These are phyloP conservation scores for Plectosphaerella sp. DNA, from an alignment of 2,329 filamentous ascomycete species.

Conservation along the genomic window DNA sequence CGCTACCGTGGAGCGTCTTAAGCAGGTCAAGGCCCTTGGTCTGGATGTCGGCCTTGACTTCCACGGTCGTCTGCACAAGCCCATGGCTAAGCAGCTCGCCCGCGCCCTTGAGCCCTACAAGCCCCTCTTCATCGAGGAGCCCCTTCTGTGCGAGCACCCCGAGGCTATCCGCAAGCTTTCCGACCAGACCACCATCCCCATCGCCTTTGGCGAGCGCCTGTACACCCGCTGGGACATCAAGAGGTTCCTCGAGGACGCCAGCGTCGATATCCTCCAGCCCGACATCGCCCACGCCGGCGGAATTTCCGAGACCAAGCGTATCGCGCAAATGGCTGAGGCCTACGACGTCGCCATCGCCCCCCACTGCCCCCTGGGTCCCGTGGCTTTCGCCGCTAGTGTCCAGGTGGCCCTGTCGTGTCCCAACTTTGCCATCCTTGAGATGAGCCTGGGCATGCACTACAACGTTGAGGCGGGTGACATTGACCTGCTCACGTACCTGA, in stretches of 20 bases:
- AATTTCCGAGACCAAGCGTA: conserved; percentile 58
- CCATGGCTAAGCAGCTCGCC: conserved; percentile 67
- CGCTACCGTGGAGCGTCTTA: conserved; percentile 55
- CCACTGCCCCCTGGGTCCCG: conserved; percentile 62
- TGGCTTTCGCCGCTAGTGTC: conserved; percentile 61
- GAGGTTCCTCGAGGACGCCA: conserved; percentile 55
- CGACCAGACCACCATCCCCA: conserved; percentile 50
- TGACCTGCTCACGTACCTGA: conserved; percentile 57
- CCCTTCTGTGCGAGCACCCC: conserved; percentile 56
- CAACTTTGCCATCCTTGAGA: conserved; percentile 65
- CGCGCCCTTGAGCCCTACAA: conserved; percentile 55
- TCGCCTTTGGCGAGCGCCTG: conserved; percentile 61
- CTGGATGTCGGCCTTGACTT: conserved; percentile 66
- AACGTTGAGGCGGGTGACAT: conserved; percentile 41
- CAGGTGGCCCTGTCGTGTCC: conserved; percentile 51
- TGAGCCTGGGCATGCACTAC: conserved; percentile 68
- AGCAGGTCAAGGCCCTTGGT: conserved; percentile 57
- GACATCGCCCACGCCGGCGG: conserved; percentile 62
- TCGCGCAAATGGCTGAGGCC: conserved; percentile 59
- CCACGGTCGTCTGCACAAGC: conserved; percentile 64
- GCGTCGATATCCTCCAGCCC: conserved; percentile 62
- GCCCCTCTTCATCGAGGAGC: conserved; percentile 65
- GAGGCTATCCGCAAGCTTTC: conserved; percentile 55
- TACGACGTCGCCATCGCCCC: conserved; percentile 64
- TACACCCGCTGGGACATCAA: conserved; percentile 64